Evolutionary conservation across 768 basidiomycete genomes (phyloP).

Genomic region (Roridomyces roridus): DNA sequence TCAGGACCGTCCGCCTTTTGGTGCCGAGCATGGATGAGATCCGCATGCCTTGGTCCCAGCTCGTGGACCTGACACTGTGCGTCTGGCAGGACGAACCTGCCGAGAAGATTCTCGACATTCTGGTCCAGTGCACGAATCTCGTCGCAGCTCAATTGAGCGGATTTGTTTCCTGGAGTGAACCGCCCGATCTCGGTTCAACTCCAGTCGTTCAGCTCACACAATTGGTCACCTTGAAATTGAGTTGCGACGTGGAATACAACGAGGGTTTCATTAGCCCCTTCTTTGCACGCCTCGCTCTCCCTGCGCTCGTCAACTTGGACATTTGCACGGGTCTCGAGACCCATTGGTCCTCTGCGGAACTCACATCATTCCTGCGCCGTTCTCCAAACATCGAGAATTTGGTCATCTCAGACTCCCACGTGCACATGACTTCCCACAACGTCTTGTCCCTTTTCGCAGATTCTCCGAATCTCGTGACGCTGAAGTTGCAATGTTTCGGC

Average conservation of each 20-base stretch:
- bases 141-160: neutral
- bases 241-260: neutral
- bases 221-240: neutral
- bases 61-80: neutral
- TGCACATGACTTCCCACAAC: neutral
- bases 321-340: neutral
- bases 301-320: neutral
- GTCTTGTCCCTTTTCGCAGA: neutral
- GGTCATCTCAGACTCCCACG: neutral
- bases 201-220: neutral
- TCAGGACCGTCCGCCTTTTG: neutral
- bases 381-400: neutral
- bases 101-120: neutral
- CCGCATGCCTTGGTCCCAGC: constrained; percentile 14
- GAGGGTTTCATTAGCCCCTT: neutral
- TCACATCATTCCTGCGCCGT: neutral
- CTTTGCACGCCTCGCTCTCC: constrained; percentile 7
- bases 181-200: neutral
- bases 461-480: neutral
- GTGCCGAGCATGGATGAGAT: neutral
- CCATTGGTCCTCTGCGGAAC: constrained; percentile 2
- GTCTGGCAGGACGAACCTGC: neutral
- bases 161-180: neutral
- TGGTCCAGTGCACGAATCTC: constrained; percentile 5
- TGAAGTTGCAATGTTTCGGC: neutral